These are phyloP conservation scores for Xylaria hypoxylon DNA, from an alignment of 2,329 filamentous ascomycete species.

Conservation along the genomic window DNA sequence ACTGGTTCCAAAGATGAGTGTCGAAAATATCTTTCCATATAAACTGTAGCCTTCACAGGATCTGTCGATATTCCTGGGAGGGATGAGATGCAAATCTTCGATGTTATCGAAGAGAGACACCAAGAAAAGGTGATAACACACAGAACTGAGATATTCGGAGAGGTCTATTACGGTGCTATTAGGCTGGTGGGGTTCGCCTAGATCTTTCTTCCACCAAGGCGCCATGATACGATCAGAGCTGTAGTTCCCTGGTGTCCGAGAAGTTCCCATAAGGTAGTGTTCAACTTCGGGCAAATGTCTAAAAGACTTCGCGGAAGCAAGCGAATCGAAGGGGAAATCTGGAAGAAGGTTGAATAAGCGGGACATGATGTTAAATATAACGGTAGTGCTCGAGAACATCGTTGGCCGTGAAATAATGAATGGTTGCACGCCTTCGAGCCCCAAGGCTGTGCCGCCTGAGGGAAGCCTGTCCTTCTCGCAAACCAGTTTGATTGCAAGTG, in stretches of 20 bases:
- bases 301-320: constrained; percentile 13
- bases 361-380: constrained; percentile 3
- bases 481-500: constrained; percentile 8
- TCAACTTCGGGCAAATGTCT: constrained; percentile 10
- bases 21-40: too few species aligned
- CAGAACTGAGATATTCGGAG: not conserved
- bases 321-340: constrained; percentile 12
- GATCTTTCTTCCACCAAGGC: not conserved
- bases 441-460: too few species aligned
- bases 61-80: not conserved
- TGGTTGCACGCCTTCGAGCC: not conserved
- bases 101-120: constrained; percentile 10
- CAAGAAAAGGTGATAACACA: not conserved
- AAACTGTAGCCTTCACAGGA: too few species aligned
- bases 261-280: too few species aligned
- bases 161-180: not conserved
- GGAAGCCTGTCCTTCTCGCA: not conserved
- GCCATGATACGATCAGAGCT: too few species aligned
- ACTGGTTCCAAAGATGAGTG: too few species aligned
- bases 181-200: too few species aligned
- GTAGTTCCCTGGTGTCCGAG: too few species aligned
- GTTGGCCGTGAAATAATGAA: not conserved
- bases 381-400: not conserved
- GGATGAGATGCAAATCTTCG: not conserved
- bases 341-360: not conserved